phyloP scores from a whole-genome alignment of 2,329 filamentous ascomycete genomes.

The Sporothrix sp. region DNA sequence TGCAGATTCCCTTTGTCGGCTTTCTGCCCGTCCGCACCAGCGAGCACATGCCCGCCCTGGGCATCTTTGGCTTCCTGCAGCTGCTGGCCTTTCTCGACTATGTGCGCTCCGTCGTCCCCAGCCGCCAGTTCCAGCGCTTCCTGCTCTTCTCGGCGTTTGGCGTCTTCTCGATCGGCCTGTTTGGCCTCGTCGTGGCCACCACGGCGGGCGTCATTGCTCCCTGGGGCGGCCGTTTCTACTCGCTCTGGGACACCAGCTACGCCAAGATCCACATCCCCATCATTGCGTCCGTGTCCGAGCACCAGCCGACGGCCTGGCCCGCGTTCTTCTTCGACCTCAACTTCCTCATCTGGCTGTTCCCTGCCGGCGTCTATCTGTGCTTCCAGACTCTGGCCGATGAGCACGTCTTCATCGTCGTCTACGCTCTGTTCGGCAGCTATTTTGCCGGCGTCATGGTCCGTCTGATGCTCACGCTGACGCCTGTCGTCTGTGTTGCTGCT shows the following conservation, averaged over 20 bases:
- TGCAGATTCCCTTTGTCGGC: slow-evolving; percentile 98
- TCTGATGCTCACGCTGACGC: slow-evolving; percentile 94
- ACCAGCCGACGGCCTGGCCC: slow-evolving; percentile 97
- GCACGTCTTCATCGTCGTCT: slow-evolving; percentile 96
- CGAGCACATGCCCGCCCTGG: slow-evolving; percentile 95
- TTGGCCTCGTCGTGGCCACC: slow-evolving; percentile 70
- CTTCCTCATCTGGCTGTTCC: slow-evolving; percentile 82
- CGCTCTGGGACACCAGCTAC: slow-evolving; percentile 96
- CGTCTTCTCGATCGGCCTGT: slow-evolving; percentile 66
- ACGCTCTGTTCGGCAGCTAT: slow-evolving; percentile 93
- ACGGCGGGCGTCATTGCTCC: slow-evolving; percentile 87
- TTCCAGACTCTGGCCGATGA: slow-evolving; percentile 91
- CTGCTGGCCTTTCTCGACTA: slow-evolving; percentile 88
- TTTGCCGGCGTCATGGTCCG: slow-evolving; percentile 99
- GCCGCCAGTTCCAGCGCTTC: slow-evolving; percentile 89
- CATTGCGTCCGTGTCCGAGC: slow-evolving; percentile 98
- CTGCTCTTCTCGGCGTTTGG: slow-evolving; percentile 65
- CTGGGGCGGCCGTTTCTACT: slow-evolving; percentile 98
- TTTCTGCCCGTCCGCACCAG: slow-evolving; percentile 94
- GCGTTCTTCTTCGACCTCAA: slow-evolving; percentile 99
- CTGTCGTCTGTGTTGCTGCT: slow-evolving; percentile 88
- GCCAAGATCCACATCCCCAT: slow-evolving; percentile 99
- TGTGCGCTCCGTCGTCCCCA: slow-evolving; percentile 75
- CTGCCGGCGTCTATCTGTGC: slow-evolving; percentile 90
- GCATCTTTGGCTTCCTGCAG: slow-evolving; percentile 92